Evolutionary conservation across 805 yeast species (phyloP).

Genomic region (Saccharomyces kudriavzevii): DNA sequence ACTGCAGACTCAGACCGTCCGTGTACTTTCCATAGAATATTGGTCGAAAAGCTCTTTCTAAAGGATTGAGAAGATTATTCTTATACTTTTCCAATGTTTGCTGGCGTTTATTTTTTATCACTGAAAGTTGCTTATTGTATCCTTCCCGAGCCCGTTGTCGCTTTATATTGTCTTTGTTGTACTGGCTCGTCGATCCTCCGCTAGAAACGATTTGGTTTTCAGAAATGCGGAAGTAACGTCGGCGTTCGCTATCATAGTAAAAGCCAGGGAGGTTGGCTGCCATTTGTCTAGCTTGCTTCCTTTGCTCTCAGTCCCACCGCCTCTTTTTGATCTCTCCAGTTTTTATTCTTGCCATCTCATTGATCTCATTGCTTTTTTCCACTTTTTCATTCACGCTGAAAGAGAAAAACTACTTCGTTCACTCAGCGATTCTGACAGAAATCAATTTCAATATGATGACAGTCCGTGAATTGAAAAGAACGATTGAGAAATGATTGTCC

Average conservation of each 20-base stretch:
- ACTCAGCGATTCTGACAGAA: background rate
- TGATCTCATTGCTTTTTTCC: background rate
- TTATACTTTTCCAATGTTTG: conserved; percentile 1
- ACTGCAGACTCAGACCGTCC: background rate
- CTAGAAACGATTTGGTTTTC: background rate
- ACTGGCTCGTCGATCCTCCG: background rate
- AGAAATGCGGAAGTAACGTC: conserved; percentile 20
- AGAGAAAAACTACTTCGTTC: background rate
- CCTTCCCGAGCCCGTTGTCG: conserved; percentile 3
- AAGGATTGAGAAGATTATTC: conserved; percentile 4
- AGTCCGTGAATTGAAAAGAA: no score
- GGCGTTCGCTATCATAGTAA: conserved; percentile 19
- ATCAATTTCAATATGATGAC: background rate
- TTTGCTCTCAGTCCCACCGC: background rate
- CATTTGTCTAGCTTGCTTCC: background rate
- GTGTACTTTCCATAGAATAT: background rate
- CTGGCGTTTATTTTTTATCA: background rate
- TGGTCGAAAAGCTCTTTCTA: conserved; percentile 2
- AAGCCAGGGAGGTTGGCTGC: conserved; percentile 24
- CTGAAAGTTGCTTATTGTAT: background rate
- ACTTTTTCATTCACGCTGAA: background rate
- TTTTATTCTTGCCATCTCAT: background rate
- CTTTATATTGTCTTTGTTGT: conserved; percentile 4
- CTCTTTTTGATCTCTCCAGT: background rate
- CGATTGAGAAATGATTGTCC: background rate